Conservation (phyloP, 768 basidiomycete genomes). For the Suillus fuscotomentosus region DNA sequence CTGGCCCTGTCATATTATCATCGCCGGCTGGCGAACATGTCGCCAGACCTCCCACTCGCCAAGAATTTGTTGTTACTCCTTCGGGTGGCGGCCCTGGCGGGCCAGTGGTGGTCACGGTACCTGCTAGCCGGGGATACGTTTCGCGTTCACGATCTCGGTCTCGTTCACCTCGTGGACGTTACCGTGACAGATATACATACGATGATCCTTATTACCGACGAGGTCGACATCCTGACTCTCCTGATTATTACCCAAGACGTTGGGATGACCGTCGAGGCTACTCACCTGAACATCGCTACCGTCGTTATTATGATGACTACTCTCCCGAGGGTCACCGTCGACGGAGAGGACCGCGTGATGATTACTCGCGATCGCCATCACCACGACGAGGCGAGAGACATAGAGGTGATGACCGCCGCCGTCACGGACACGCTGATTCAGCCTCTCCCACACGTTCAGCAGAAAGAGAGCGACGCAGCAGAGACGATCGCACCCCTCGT, state of each 20-base stretch:
- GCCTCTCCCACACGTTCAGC: neutral
- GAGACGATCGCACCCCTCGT: neutral
- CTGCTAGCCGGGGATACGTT: slow-evolving; percentile 11
- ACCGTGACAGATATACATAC: slow-evolving; percentile 5
- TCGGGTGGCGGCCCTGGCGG: slow-evolving; percentile 6
- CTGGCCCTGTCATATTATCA: slow-evolving; percentile 21
- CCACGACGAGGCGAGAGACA: neutral
- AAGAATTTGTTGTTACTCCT: slow-evolving; percentile 15
- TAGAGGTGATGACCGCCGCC: neutral
- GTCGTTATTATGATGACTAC: neutral
- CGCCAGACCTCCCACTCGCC: slow-evolving; percentile 25
- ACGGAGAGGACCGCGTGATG: neutral
- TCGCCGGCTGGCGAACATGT: slow-evolving; percentile 9
- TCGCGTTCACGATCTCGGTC: slow-evolving; percentile 10
- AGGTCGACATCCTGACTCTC: slow-evolving; percentile 9
- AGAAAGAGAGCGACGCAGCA: slow-evolving; percentile 3
- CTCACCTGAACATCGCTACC: slow-evolving; percentile 15
- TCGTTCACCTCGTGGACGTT: slow-evolving; percentile 18
- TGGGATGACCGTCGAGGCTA: slow-evolving; percentile 8
- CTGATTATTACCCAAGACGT: neutral
- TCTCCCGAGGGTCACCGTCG: slow-evolving; percentile 13
- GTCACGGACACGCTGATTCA: neutral
- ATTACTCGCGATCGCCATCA: slow-evolving; percentile 1
- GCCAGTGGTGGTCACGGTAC: slow-evolving; percentile 7
- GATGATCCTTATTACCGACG: slow-evolving; percentile 7